Percentiles rank a stretch among this genome's conserved stretches.
phyloP scores from a whole-genome alignment of 345 rosid genomes.

The Luvunga scandens region DNA sequence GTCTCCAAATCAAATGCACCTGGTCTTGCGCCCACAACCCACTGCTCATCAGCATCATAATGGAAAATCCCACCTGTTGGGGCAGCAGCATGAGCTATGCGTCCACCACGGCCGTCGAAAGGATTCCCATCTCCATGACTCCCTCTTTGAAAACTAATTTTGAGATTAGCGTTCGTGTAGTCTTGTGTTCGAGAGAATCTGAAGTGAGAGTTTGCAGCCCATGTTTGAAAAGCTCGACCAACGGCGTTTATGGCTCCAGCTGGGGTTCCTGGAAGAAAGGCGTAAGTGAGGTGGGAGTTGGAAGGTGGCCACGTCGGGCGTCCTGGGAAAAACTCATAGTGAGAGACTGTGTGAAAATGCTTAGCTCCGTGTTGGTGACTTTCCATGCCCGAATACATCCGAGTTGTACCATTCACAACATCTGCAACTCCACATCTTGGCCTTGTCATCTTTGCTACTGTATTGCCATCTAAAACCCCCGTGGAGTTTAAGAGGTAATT shows the following conservation, averaged over 20 bases:
- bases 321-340: conserved; percentile 15
- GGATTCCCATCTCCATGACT: conserved; percentile 14
- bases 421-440: conserved; percentile 43
- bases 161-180: conserved; percentile 15
- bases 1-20: conserved; percentile 14
- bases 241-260: background rate
- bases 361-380: background rate
- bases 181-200: conserved; percentile 13
- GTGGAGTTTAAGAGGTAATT: conserved; percentile 23
- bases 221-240: conserved; percentile 23
- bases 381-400: conserved; percentile 21
- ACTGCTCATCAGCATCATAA: conserved; percentile 29
- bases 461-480: conserved; percentile 23
- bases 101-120: conserved; percentile 23
- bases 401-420: conserved; percentile 26
- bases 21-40: background rate
- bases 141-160: conserved; percentile 12
- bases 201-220: conserved; percentile 29
- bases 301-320: conserved; percentile 30
- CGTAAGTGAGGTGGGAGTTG: conserved; percentile 28
- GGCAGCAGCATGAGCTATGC: conserved; percentile 26
- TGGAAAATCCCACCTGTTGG: conserved; percentile 29
- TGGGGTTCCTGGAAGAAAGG: conserved; percentile 12
- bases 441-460: conserved; percentile 18
- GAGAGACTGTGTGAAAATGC: conserved; percentile 22